Evolutionary conservation across 139 green algal species (phyloP), one percentile per base, ranked within the genome.

Genomic region (Chlamydomonas sp.): DNA sequence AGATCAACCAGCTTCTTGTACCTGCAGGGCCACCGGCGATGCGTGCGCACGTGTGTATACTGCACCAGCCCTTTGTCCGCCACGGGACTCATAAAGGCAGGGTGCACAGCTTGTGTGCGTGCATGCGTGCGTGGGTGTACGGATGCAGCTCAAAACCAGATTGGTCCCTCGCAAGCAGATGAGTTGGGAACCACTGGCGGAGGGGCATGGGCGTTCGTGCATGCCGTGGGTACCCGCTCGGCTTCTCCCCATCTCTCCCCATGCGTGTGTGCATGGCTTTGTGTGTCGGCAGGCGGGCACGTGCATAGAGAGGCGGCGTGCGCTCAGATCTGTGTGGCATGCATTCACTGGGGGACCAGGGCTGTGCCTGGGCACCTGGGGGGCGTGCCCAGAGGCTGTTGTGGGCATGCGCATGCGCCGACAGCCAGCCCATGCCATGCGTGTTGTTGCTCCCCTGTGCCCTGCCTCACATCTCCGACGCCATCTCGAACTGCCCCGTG

Each of bases 1-100:
- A 84, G 13, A 1, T 72, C 57, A 0, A 72, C 50, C 0, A 92
- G 81, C 57, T 82, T 65, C 64, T 86, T 81, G 73, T 92, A 92
- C 76, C 84, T 87, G 69, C 57, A 33, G 47, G 47, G 54, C 10
- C 30, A 6, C 54, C 54, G 8, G 34, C 24, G 34, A 64, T 22
- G 20, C 24, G 43, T 26, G 43, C 43, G 34, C 10, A 20, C 6
- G 10, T 16, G 8, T 36, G 24, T 64, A 20, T 10, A 64, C 24
- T 6, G 26, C 34, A 10, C 26, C 34, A 36, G 6, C 8, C 24
- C 26, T 64, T 20, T 26, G 20, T 36, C 34, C 16, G 24, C 26
- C 26, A 33, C 54, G 16, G 16, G 54, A 20, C 54, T 33, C 54
- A 22, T 33, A 22, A 33, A 20, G 24, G 6, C 54, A 36, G 8